Evolutionary conservation across 805 yeast genomes (phyloP).

Genomic region (Candida glaebosa): DNA sequence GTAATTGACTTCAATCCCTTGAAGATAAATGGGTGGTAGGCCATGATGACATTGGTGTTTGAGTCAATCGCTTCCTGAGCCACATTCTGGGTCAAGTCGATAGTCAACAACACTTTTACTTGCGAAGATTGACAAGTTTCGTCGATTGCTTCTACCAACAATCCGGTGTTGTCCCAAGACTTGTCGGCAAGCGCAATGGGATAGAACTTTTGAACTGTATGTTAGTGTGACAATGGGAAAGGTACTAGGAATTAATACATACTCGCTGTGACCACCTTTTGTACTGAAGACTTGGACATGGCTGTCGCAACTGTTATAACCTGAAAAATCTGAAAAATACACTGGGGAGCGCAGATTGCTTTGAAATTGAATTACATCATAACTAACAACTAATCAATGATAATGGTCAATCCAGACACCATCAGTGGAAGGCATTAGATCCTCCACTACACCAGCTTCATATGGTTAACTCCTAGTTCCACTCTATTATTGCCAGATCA

Average conservation of each 20-base stretch:
- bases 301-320: too few relatives aligned
- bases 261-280: conserved; percentile 37
- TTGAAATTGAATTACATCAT: too few relatives aligned
- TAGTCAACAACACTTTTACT: conserved; percentile 57
- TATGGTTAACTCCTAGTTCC: too few relatives aligned
- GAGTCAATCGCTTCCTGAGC: conserved; percentile 75
- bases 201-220: conserved; percentile 64
- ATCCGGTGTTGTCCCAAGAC: conserved; percentile 95
- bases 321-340: too few relatives aligned
- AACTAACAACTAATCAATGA: too few relatives aligned
- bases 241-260: conserved; percentile 19
- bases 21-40: conserved; percentile 93
- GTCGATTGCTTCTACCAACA: conserved; percentile 67
- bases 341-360: too few relatives aligned
- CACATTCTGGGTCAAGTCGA: conserved; percentile 81
- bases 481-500: too few relatives aligned
- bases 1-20: conserved; percentile 76
- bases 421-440: too few relatives aligned
- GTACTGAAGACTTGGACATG: conserved; percentile 45
- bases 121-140: conserved; percentile 15
- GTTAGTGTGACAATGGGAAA: conserved; percentile 14
- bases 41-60: conserved; percentile 59
- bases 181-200: conserved; percentile 80
- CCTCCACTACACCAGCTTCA: too few relatives aligned
- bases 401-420: too few relatives aligned